Evolutionary conservation across 2,329 filamentous ascomycete genomes (phyloP).

Genomic region (Delphinella strobiligena): DNA sequence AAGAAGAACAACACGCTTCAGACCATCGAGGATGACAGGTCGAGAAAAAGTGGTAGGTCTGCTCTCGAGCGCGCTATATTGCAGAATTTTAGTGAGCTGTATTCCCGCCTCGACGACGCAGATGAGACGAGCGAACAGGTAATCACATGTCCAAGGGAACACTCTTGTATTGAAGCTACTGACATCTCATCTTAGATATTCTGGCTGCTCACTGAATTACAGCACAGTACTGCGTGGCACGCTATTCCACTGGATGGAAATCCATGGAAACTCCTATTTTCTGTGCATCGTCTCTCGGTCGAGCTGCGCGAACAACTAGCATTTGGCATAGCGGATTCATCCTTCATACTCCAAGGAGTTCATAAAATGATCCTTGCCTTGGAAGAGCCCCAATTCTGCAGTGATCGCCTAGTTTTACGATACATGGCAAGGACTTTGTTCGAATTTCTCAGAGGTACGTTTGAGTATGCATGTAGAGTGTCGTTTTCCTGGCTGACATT

Average conservation of each 20-base stretch:
- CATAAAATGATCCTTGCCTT: conserved; percentile 15
- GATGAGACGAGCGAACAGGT: conserved; percentile 43
- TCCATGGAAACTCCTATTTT: conserved; percentile 57
- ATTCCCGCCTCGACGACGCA: conserved; percentile 56
- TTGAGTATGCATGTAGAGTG: too few relatives aligned
- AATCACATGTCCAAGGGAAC: neutral
- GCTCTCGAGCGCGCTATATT: conserved; percentile 68
- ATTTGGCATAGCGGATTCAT: conserved; percentile 17
- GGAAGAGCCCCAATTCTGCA: neutral
- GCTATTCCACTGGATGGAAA: conserved; percentile 49
- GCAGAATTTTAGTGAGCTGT: conserved; percentile 72
- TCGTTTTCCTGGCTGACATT: too few relatives aligned
- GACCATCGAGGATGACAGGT: conserved; percentile 5
- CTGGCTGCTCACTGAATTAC: conserved; percentile 53
- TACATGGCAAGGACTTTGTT: conserved; percentile 7
- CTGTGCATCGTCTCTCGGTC: conserved; percentile 52
- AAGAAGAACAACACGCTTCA: conserved; percentile 6
- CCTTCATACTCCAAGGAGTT: conserved; percentile 17
- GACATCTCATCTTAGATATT: conserved; percentile 36
- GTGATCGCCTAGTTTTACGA: neutral
- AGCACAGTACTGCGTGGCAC: conserved; percentile 41
- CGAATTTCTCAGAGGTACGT: conserved; percentile 17
- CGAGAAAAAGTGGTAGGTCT: conserved; percentile 20
- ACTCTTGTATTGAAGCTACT: neutral
- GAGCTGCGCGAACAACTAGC: conserved; percentile 36